phyloP scores from a whole-genome alignment of 2,329 filamentous ascomycete species.

The Verticillium alfalfae region DNA sequence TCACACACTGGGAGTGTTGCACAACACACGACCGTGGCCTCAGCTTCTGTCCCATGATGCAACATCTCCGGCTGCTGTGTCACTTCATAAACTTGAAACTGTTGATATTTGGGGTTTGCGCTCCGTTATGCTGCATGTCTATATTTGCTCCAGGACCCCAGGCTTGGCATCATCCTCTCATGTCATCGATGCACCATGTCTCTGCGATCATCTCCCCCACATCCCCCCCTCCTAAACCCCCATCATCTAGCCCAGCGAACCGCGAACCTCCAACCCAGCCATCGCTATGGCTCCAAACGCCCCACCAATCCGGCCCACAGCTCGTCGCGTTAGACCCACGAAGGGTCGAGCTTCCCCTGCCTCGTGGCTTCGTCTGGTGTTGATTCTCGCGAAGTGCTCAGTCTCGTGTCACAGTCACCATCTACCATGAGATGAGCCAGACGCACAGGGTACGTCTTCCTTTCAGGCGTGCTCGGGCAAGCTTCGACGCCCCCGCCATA shows the following conservation, averaged over 20 bases:
- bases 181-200: not conserved
- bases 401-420: not conserved
- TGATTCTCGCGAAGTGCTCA: not conserved
- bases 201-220: no score
- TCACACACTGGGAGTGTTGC: not conserved
- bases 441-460: not conserved
- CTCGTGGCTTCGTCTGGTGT: not conserved
- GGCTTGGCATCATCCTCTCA: not conserved
- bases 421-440: not conserved
- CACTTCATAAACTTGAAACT: not conserved
- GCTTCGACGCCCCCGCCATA: not conserved
- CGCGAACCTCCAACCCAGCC: not conserved
- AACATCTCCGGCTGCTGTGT: not conserved
- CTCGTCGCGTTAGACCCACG: not conserved
- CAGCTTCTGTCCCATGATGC: not conserved
- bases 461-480: not conserved
- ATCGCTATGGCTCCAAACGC: not conserved
- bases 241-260: not conserved
- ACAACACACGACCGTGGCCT: no score
- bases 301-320: not conserved
- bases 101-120: not conserved
- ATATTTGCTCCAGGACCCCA: not conserved
- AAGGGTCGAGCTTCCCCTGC: not conserved
- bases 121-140: not conserved
- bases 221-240: not conserved